A percentile compares a stretch with the other conserved stretches of the same genome.
Evolutionary conservation across 2,329 filamentous ascomycete species (phyloP).

Genomic region (Pseudogymnoascus sp.): DNA sequence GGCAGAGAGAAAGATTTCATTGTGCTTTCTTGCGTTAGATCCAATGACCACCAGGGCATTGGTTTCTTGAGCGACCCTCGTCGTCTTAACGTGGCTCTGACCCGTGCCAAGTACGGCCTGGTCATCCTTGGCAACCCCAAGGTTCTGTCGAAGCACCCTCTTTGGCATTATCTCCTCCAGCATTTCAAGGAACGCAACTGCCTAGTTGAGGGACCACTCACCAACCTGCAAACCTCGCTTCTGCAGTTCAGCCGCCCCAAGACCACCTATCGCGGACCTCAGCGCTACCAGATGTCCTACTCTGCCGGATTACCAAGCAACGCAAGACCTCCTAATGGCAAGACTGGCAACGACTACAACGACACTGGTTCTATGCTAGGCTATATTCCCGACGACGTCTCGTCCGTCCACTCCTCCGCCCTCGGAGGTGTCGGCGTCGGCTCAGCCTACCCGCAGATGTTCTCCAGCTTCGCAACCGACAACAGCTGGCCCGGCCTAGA

Average conservation of each 20-base stretch:
- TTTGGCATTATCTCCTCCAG: constrained; percentile 91
- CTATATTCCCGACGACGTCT: constrained; percentile 95
- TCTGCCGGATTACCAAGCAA: constrained; percentile 35
- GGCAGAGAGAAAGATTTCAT: constrained; percentile 99
- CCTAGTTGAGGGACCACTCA: constrained; percentile 88
- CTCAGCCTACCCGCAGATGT: constrained; percentile 87
- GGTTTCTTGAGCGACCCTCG: constrained; percentile 97
- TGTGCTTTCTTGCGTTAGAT: constrained; percentile 92
- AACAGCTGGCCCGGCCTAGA: constrained; percentile 77
- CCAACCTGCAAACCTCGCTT: constrained; percentile 90
- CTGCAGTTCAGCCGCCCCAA: constrained; percentile 93
- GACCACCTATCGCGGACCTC: constrained; percentile 81
- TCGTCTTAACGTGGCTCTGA: constrained; percentile 93
- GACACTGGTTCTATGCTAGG: constrained; percentile 87
- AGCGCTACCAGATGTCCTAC: constrained; percentile 77
- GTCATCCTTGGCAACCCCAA: constrained; percentile 98
- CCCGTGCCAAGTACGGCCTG: constrained; percentile 90
- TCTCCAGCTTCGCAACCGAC: constrained; percentile 82
- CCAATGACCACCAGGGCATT: constrained; percentile 97
- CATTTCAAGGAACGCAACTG: constrained; percentile 98
- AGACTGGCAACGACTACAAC: constrained; percentile 26
- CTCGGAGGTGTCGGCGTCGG: constrained; percentile 75
- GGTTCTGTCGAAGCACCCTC: constrained; percentile 91
- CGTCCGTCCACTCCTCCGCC: constrained; percentile 86
- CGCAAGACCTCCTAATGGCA: constrained; percentile 27